phyloP scores from a whole-genome alignment of 306 rosid species.

The Vigna hirtella region DNA sequence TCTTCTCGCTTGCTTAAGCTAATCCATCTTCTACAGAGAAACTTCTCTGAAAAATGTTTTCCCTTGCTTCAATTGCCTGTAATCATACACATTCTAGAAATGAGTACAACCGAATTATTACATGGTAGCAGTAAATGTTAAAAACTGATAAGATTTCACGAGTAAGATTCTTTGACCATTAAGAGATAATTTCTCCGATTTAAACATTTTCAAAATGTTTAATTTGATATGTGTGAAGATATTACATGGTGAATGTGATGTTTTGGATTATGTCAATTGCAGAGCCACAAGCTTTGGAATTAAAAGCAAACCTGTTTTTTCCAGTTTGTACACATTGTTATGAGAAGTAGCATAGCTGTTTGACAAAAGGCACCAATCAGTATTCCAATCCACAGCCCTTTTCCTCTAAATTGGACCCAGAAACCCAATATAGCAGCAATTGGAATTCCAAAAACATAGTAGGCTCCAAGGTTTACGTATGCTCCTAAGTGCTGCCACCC shows the following conservation, averaged over 20 bases:
- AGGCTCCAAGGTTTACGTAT: constrained; percentile 76
- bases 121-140: neutral
- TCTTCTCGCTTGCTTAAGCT: constrained; percentile 23
- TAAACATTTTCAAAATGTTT: neutral
- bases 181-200: constrained; percentile 3
- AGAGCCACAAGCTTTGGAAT: constrained; percentile 19
- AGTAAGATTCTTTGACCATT: constrained; percentile 12
- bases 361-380: constrained; percentile 63
- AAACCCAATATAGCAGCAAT: constrained; percentile 64
- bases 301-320: constrained; percentile 62
- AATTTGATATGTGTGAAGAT: constrained; percentile 11
- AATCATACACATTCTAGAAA: constrained; percentile 34
- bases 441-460: constrained; percentile 76
- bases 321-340: constrained; percentile 65
- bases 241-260: constrained; percentile 1
- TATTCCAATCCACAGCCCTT: constrained; percentile 82
- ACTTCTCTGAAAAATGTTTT: constrained; percentile 58
- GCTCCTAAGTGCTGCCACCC: constrained; percentile 87
- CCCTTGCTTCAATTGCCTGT: constrained; percentile 65
- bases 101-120: constrained; percentile 18
- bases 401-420: constrained; percentile 58
- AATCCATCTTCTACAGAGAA: constrained; percentile 42
- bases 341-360: constrained; percentile 49
- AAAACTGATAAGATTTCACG: too few relatives aligned
- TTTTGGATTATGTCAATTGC: neutral